Conservation (phyloP, 108 stramenopile species). For the Fragilaria crotonensis region DNA sequence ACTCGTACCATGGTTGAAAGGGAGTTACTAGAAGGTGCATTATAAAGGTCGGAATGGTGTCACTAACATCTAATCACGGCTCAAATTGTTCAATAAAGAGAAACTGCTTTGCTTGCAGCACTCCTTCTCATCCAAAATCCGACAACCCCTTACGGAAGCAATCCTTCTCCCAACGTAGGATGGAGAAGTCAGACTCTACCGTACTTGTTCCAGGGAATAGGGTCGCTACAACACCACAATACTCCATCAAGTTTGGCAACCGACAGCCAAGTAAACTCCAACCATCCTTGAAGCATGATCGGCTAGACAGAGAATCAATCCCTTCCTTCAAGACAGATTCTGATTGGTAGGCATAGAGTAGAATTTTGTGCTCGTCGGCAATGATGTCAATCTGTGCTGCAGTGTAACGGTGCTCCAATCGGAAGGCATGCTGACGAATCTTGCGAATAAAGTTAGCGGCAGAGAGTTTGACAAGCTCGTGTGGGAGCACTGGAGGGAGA, state of each 20-base stretch:
- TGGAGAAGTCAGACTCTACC: too few relatives aligned
- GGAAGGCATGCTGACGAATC: neutral
- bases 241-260: neutral
- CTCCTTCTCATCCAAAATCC: too few relatives aligned
- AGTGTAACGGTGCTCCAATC: neutral
- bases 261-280: neutral
- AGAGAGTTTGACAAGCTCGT: neutral
- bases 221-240: neutral
- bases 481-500: neutral
- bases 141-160: too few relatives aligned
- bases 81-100: too few relatives aligned
- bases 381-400: neutral
- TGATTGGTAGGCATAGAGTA: neutral
- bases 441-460: neutral
- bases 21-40: too few relatives aligned
- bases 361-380: neutral
- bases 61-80: too few relatives aligned
- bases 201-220: neutral
- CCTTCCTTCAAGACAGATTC: neutral
- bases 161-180: too few relatives aligned
- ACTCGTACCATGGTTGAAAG: too few relatives aligned
- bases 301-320: neutral
- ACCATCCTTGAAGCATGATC: neutral
- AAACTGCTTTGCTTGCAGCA: too few relatives aligned
- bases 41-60: too few relatives aligned